Percentiles rank a stretch among this genome's conserved stretches.
These are phyloP conservation scores for Artomyces pyxidatus DNA, from an alignment of 768 basidiomycete genomes.

Conservation along the genomic window DNA sequence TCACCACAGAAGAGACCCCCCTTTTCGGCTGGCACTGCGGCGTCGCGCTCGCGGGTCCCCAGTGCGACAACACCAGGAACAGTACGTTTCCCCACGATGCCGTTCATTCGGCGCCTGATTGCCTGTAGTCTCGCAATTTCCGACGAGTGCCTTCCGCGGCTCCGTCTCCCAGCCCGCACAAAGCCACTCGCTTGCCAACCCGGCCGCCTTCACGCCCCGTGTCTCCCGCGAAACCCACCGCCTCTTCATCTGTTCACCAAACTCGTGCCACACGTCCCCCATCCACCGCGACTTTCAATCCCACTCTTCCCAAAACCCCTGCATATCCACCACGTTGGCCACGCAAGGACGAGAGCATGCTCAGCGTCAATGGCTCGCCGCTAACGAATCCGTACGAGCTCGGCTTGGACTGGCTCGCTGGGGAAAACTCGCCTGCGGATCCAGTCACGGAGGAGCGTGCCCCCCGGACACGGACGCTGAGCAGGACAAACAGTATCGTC, in stretches of 20 bases:
- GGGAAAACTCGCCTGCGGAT: slow-evolving; percentile 41
- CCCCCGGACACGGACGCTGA: slow-evolving; percentile 19
- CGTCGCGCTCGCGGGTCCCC: slow-evolving; percentile 14
- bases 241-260: slow-evolving; percentile 22
- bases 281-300: slow-evolving; percentile 66
- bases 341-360: slow-evolving; percentile 67
- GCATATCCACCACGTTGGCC: slow-evolving; percentile 58
- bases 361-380: slow-evolving; percentile 78
- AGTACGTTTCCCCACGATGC: slow-evolving; percentile 13
- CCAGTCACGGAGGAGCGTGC: slow-evolving; percentile 21
- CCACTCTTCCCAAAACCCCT: slow-evolving; percentile 51
- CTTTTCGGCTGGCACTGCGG: slow-evolving; percentile 11
- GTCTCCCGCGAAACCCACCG: slow-evolving; percentile 43
- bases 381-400: slow-evolving; percentile 71
- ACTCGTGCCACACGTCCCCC: slow-evolving; percentile 28
- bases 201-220: slow-evolving; percentile 31
- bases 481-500: slow-evolving; percentile 47
- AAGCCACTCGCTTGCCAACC: slow-evolving; percentile 21
- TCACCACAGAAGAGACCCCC: slow-evolving; percentile 44
- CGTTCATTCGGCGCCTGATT: neutral
- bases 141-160: slow-evolving; percentile 21
- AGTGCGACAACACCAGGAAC: slow-evolving; percentile 24
- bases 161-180: slow-evolving; percentile 30
- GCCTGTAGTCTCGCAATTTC: slow-evolving; percentile 18
- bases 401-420: slow-evolving; percentile 50